Evolutionary conservation across 371 early-diverging fungal genomes (phyloP), one percentile per base, ranked within the genome.

Genomic region (Mucor indicus): DNA sequence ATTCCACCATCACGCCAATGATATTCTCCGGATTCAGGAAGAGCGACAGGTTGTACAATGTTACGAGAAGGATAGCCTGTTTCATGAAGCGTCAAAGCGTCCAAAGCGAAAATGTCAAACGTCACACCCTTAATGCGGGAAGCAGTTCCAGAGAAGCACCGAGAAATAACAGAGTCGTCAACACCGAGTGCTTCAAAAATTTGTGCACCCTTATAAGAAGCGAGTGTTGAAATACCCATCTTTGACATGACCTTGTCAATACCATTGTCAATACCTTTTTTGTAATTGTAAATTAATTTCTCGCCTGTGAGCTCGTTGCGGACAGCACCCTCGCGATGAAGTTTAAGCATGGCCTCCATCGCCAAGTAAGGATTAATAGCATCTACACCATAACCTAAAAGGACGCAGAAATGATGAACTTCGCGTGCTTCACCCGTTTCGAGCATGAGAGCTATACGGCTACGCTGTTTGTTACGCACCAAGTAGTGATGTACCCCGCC

Each of bases 201-300:
- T 74, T 98, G 96, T 4, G 98, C 96, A 37, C 96, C 98, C 71
- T 96, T 96, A 82, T 98, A 98, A 17, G 90, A 89, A 65, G 96
- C 95, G 47, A 98, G 69, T 3, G 98, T 96, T 12, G 96, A 95
- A 41, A 98, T 95, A 54, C 98, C 98, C 98, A 98, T 98, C 79
- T 98, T 98, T 60, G 95, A 92, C 96, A 96, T 96, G 52, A 96
- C 96, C 69, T 98, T 96, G 38, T 83, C 67, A 58, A 98, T 90
- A 58, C 98, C 96, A 58, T 96, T 90, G 62, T 93, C 89, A 29
- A 81, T 64, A 2, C 91, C 95, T 61, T 89, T 87, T 50, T 80
- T 81, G 74, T 83, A 98, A 68, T 92, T 92, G 59, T 68, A 65
- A 40, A 91, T 63, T 15, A 93, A 61, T 55, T 75, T 66, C 0